Evolutionary conservation across 2,329 filamentous ascomycete genomes (phyloP), one percentile per base, ranked within the genome.

Genomic region (Clarireedia hainanense): DNA sequence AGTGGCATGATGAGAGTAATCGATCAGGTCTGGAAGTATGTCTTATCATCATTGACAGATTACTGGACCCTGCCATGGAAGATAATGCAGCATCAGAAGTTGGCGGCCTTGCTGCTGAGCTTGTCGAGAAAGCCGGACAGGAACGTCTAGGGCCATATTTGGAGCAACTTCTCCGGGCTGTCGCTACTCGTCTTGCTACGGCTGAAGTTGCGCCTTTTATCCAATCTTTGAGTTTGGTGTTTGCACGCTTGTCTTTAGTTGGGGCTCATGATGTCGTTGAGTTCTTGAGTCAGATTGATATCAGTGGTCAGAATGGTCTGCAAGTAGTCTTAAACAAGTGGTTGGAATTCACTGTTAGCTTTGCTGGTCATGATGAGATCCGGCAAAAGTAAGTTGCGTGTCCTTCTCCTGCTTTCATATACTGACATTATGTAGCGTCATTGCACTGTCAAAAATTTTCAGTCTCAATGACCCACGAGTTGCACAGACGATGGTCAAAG

Each of bases 281-380:
- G 55, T 99, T 99, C 74, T 77, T 99, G 34, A 86, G 86, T 58
- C 85, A 90, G 66, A 86, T 96, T 60, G 81, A 90, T 63, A 88
- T 97, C 61, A 82, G 83, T 48, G 85, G 85, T 17, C 79, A 88
- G 67, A 95, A 80, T 66, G 94, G 91, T n/a, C 75, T 99, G 6
- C 83, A 91, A 61, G 85, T 96, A 24, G 94, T 99, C 3, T 75
- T 97, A 62, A 80, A 85, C 72, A 96, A 97, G 73, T 99, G 94
- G 94, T 77, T 99, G 1, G 94, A 97, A 74, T 96, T 97, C 72
- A 96, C 91, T 4, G 82, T 95, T 71, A 95, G 88, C 71, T 99
- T 99, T 73, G 91, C 91, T n/a, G 94, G 94, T 12, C 99, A 96
- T 65, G 91, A 97, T 65, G 92, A 96, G 71, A 97, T 97, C 64